Evolutionary conservation across 2,329 filamentous ascomycete species (phyloP).

Genomic region (Penicillium oxalicum): DNA sequence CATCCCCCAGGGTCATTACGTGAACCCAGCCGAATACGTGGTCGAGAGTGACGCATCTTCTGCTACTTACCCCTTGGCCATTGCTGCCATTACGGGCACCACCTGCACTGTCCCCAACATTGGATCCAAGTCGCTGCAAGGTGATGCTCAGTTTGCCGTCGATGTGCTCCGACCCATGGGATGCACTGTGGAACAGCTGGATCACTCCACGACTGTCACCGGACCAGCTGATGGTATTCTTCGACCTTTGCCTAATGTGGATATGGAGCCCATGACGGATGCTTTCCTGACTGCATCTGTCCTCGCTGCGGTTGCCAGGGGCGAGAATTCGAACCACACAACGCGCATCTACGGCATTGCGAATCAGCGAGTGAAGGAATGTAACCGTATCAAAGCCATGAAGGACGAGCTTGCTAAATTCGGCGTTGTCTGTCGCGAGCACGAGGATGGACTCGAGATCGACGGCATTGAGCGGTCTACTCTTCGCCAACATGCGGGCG

Average conservation of each 20-base stretch:
- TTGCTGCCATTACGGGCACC: slow-evolving; percentile 91
- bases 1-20: slow-evolving; percentile 78
- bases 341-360: slow-evolving; percentile 91
- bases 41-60: slow-evolving; percentile 98
- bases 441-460: slow-evolving; percentile 82
- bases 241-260: slow-evolving; percentile 70
- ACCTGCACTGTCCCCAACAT: slow-evolving; percentile 97
- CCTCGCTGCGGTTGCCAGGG: slow-evolving; percentile 78
- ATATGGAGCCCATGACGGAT: slow-evolving; percentile 99
- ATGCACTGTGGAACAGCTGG: slow-evolving; percentile 78
- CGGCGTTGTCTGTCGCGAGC: slow-evolving; percentile 75
- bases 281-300: slow-evolving; percentile 94
- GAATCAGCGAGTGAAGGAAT: slow-evolving; percentile 97
- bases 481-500: slow-evolving; percentile 52
- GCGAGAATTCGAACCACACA: slow-evolving; percentile 53
- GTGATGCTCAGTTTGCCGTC: slow-evolving; percentile 87
- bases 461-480: slow-evolving; percentile 52
- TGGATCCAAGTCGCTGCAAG: slow-evolving; percentile 83
- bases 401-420: slow-evolving; percentile 91
- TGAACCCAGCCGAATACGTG: slow-evolving; percentile 77
- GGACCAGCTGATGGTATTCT: slow-evolving; percentile 72
- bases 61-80: slow-evolving; percentile 88
- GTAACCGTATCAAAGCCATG: slow-evolving; percentile 94
- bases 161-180: slow-evolving; percentile 91
- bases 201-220: slow-evolving; percentile 82